Percentiles rank a stretch among this genome's conserved stretches.
Conservation (phyloP, 2,329 filamentous ascomycete species). For the Phaeosphaeria sp. region DNA sequence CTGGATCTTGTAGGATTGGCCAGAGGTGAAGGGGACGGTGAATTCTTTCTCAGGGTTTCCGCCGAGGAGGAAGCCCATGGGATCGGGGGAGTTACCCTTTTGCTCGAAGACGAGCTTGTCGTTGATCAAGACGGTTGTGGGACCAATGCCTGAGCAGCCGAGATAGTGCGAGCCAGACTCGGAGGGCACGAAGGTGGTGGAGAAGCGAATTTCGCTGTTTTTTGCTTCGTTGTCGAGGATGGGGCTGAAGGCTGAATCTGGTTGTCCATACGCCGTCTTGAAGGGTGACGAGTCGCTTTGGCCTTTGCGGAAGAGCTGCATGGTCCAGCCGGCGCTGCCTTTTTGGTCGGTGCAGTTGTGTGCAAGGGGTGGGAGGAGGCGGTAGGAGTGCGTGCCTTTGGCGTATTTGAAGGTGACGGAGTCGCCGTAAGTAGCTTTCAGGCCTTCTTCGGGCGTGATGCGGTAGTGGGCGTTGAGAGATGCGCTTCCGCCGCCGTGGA, state of each 20-base stretch:
- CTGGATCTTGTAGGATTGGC: constrained; percentile 64
- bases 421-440: constrained; percentile 34
- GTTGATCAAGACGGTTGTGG: constrained; percentile 38
- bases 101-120: constrained; percentile 38
- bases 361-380: constrained; percentile 38
- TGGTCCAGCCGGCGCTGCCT: constrained; percentile 42
- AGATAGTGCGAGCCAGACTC: constrained; percentile 41
- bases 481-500: constrained; percentile 45
- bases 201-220: constrained; percentile 32
- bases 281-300: constrained; percentile 29
- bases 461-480: constrained; percentile 34
- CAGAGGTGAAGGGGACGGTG: constrained; percentile 63
- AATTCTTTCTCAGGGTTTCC: constrained; percentile 71
- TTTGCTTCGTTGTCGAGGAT: constrained; percentile 31
- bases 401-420: constrained; percentile 41
- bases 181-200: constrained; percentile 30
- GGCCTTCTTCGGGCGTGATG: constrained; percentile 35
- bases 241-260: constrained; percentile 35
- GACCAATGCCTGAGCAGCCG: constrained; percentile 43
- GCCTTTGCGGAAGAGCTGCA: constrained; percentile 35
- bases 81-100: constrained; percentile 61
- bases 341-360: constrained; percentile 33
- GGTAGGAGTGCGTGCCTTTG: constrained; percentile 45
- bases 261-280: constrained; percentile 27
- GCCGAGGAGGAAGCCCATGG: constrained; percentile 70